Percentiles rank a stretch among this genome's conserved stretches.
Evolutionary conservation across 2,329 filamentous ascomycete species (phyloP).

Genomic region (Allantophomopsis lycopodina): DNA sequence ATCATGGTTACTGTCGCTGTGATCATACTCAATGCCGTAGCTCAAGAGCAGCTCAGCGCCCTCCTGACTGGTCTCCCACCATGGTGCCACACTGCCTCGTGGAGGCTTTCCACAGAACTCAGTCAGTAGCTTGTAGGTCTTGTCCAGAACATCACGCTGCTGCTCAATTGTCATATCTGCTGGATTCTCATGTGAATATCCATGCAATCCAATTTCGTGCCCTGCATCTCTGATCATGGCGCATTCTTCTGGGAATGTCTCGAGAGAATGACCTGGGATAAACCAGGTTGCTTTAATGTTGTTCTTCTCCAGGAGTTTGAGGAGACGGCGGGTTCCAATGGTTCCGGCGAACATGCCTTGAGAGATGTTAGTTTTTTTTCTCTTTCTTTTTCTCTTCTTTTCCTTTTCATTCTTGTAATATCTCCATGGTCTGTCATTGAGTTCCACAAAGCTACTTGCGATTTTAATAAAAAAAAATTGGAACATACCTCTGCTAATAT

Average conservation of each 20-base stretch:
- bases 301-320: conserved; percentile 61
- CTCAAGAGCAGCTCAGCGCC: conserved; percentile 49
- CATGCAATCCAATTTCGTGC: conserved; percentile 54
- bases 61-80: conserved; percentile 61
- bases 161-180: conserved; percentile 61
- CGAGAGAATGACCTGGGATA: conserved; percentile 48
- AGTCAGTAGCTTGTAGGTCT: conserved; percentile 58
- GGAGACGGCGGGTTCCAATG: conserved; percentile 46
- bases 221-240: conserved; percentile 45
- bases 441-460: background rate
- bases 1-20: conserved; percentile 53
- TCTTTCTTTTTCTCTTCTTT: too few relatives aligned
- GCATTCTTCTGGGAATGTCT: conserved; percentile 55
- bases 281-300: conserved; percentile 57
- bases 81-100: conserved; percentile 59
- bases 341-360: conserved; percentile 54
- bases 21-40: conserved; percentile 59
- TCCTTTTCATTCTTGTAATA: too few relatives aligned
- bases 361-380: too few relatives aligned
- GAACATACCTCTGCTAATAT: conserved; percentile 52
- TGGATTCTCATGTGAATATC: conserved; percentile 65
- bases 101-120: conserved; percentile 62
- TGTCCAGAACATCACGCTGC: conserved; percentile 61
- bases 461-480: background rate
- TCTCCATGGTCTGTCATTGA: background rate